These are phyloP conservation scores for Leishmania guyanensis DNA, from an alignment of 208 protist genomes.

Conservation along the genomic window DNA sequence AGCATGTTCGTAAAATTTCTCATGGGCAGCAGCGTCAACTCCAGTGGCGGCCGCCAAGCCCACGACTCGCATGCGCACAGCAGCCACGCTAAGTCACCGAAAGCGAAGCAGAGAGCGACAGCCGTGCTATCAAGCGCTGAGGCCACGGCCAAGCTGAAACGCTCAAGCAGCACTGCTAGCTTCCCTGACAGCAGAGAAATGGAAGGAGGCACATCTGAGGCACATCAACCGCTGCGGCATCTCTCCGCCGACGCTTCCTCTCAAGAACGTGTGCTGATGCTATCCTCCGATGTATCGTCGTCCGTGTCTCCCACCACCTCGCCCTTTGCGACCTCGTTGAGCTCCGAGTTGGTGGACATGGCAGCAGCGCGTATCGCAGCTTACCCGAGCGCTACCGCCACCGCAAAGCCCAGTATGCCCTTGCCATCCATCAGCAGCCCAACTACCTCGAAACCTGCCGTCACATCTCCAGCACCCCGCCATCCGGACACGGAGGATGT, in stretches of 20 bases:
- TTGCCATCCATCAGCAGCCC: conserved; percentile 1
- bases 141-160: conserved; percentile 8
- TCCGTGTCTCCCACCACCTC: conserved; percentile 16
- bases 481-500: not conserved
- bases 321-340: conserved; percentile 16
- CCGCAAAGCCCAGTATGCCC: not conserved
- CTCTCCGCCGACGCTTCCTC: not conserved
- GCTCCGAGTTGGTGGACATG: conserved; percentile 1
- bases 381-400: not conserved
- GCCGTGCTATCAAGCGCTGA: not conserved
- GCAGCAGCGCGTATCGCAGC: not conserved
- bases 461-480: not conserved
- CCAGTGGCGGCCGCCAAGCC: not conserved
- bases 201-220: not conserved
- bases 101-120: conserved; percentile 6
- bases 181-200: not conserved
- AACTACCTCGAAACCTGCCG: not conserved
- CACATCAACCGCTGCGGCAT: not conserved
- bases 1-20: conserved; percentile 38
- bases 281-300: conserved; percentile 16
- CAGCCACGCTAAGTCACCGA: not conserved
- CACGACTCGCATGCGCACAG: conserved; percentile 1
- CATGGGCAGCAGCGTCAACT: conserved; percentile 15
- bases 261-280: conserved; percentile 5
- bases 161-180: conserved; percentile 1